Evolutionary conservation across 768 basidiomycete species (phyloP), one percentile per base, ranked within the genome.

Genomic region (Podaxis pistillaris): DNA sequence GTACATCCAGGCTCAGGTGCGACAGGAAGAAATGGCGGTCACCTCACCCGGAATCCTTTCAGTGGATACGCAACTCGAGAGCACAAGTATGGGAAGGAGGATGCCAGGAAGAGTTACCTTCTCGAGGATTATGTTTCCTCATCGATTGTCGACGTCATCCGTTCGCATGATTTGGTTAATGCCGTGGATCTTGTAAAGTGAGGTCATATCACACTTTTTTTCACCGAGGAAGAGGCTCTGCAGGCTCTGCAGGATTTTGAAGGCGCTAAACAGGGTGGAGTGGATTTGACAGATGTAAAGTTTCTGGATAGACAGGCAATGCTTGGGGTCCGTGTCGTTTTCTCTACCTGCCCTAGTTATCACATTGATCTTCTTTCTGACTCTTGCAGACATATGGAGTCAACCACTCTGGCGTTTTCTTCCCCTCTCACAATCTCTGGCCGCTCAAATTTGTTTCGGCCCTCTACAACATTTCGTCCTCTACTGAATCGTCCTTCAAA

Each of bases 11-110:
- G 89, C 72, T 85, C 87, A 60, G 90, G 91, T 38, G 89, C 91
- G 38, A 94, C 92, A 59, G 90, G 91, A 52, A 79, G 91, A 26
- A 93, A 93, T 66, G 92, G 91, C 1, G 90, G 92, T 0, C 91
- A 93, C 70, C 78, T 93, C 17, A 86, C 85, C 0, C 81, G 87
- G 0, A 69, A 70, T 40, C 68, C 75, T 2, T 86, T 86, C 68
- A 63, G 70, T 0, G 74, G 74, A 2, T 91, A 91, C 68, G 58
- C 66, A 0, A 63, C 67, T 0, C 76, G 78, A 17, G 66, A 74
- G 36, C 49, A 66, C 2, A 56, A 62, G 24, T 83, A 83, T 65
- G 87, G 86, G 0, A 68, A 73, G 0, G 79, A 83, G 2, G 86
- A 92, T 58, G 86, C 89, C 0, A 70, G 76, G 22, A 81, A 81